Conservation (phyloP, 176 grass and related monocot species). For the Triticum turgidum region DNA sequence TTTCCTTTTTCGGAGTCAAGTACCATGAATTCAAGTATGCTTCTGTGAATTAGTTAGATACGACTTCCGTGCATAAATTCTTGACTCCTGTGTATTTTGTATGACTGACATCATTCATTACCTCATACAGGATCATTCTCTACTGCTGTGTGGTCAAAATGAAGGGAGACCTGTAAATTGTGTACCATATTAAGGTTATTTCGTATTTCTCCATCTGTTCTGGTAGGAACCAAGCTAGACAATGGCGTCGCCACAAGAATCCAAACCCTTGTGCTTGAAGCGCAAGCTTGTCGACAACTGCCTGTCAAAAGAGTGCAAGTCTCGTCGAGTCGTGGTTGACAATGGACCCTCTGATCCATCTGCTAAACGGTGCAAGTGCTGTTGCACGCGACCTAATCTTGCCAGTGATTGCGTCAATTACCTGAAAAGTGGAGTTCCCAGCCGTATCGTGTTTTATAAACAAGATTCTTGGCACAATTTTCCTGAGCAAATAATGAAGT, state of each 20-base stretch:
- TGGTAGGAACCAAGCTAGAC: conserved; percentile 28
- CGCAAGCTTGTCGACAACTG: conserved; percentile 60
- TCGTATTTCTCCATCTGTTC: conserved; percentile 29
- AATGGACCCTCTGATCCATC: conserved; percentile 39
- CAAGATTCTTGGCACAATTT: conserved; percentile 58
- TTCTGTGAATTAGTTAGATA: neutral
- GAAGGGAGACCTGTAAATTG: conserved; percentile 47
- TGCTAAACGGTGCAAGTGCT: conserved; percentile 52
- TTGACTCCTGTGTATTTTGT: conserved; percentile 27
- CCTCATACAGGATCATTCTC: conserved; percentile 52
- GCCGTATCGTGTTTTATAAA: conserved; percentile 63
- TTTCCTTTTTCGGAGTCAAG: neutral
- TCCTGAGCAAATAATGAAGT: conserved; percentile 49
- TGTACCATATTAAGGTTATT: conserved; percentile 50
- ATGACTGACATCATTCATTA: conserved; percentile 29
- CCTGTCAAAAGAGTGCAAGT: conserved; percentile 52
- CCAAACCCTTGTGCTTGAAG: conserved; percentile 54
- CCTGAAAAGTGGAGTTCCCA: conserved; percentile 58
- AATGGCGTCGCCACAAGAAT: conserved; percentile 49
- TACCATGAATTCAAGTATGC: neutral
- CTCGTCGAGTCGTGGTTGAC: conserved; percentile 28
- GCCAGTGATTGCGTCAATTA: conserved; percentile 69
- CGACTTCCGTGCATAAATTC: neutral
- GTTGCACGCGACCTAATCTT: conserved; percentile 61
- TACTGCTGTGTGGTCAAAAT: conserved; percentile 31